Evolutionary conservation across 192 early-diverging fungal genomes (phyloP), one percentile per base, ranked within the genome.

Genomic region (Podila horticola): DNA sequence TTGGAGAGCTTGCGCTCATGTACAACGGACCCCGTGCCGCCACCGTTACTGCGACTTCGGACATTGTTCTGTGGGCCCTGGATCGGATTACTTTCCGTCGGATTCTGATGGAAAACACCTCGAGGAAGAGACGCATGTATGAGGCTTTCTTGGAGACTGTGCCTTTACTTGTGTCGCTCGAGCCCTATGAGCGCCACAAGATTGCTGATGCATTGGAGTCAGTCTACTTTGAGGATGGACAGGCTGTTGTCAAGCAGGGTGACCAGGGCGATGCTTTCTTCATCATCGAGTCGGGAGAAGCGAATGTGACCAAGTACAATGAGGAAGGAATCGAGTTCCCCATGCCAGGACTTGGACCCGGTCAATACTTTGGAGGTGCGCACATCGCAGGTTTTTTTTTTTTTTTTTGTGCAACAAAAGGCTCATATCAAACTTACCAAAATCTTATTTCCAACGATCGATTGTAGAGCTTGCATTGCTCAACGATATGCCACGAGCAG

Each of bases 1-100:
- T 99, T 94, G 98, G 98, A 69, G 97, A 99, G 87, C 88, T 99
- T 59, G 98, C 98, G 36, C 88, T 99, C 20, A 99, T 99, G 98
- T 99, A 99, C 85, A 98, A 98, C 82, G 97, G 96, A 11, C 98
- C 98, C 24, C 91, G 98, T 38, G 98, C 98, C 2, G 98, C 98
- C n/a, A 98, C 97, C 0, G 93, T 99, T 36, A 86, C 87, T 2
- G 93, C 96, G 4, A 98, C 96, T 0, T 90, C 91, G 20, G 90
- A 94, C 36, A 83, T 91, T 30, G 92, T 95, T n/a, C 85, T 99
- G 59, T 99, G 98, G 98, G 98, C 98, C 1, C 82, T 99, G 49
- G 98, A 99, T 82, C 92, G 98, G 69, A 94, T 99, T 49, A 98
- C 98, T 0, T 99, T 99, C 90, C 91, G 97, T 59, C 86, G 94